These are phyloP conservation scores for Suillus weaverae DNA, from an alignment of 768 basidiomycete species.

Conservation along the genomic window DNA sequence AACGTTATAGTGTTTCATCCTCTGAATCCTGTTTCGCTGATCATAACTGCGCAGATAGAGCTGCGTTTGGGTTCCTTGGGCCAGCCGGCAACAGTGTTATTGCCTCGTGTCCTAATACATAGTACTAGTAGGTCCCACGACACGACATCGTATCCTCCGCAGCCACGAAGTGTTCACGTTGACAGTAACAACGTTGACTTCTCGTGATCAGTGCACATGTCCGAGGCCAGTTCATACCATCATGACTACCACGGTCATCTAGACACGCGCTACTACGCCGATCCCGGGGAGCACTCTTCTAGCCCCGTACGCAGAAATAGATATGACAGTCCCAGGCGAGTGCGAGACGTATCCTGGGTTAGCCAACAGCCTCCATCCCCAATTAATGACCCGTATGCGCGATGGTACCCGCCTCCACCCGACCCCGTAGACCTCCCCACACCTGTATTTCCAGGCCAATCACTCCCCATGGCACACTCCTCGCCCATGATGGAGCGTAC, in stretches of 20 bases:
- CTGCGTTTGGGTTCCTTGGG: constrained; percentile 4
- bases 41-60: not conserved
- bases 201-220: constrained; percentile 1
- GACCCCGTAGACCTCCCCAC: constrained; percentile 16
- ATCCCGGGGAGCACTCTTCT: not conserved
- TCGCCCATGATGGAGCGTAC: constrained; percentile 24
- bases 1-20: not conserved
- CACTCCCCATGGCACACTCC: constrained; percentile 1
- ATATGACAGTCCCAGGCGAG: not conserved
- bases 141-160: not conserved
- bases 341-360: not conserved
- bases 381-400: not conserved
- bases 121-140: not conserved
- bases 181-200: not conserved
- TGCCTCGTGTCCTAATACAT: constrained; percentile 1
- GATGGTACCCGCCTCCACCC: constrained; percentile 13
- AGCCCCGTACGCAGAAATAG: not conserved
- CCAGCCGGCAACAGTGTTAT: not conserved
- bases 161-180: not conserved
- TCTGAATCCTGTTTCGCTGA: not conserved
- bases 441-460: not conserved
- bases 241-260: not conserved
- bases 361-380: not conserved
- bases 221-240: constrained; percentile 2
- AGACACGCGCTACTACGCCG: not conserved